Base-by-base conservation (phyloP, 1,284 basidiomycete species). In the Leccinum insolens region DNA sequence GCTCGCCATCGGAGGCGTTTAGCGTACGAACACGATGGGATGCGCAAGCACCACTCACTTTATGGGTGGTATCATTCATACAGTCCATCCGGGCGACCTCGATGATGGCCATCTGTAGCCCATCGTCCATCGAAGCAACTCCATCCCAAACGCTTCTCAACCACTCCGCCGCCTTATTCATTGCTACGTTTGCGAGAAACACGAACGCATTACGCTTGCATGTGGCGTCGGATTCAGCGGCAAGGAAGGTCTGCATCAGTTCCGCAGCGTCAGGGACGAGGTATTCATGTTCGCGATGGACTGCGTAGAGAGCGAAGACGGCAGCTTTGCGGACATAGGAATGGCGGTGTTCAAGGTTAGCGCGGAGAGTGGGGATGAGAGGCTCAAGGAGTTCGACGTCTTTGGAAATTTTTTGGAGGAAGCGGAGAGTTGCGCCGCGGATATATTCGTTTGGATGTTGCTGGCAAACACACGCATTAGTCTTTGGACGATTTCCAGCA, bases 401-500 rank as follows among this genome's bases (percentile, higher is more conserved):
- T 78, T 94, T 93, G 66, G 96, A 88, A 63, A 94, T 91, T 84
- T 99, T 99, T 82, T 98, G 95, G 11, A 99, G 87, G 84, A 98
- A 98, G 58, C 98, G 93, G 44, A 99, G 88, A 8, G 96, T 98
- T 46, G 95, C 95, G 64, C 98, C 98, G 52, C 98, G 94, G 74
- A 99, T 99, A 82, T 99, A 99, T 84, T 99, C 98, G 79, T 99
- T 99, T 7, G 98, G 96, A 78, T 99, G 98, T 94, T 99, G 97
- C 93, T 95, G 17, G 4, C 69, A 39, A 17, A 59, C 44, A 49
- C 2, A 44, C 2, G 12, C 71, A 52, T 57, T 57, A 67, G 49
- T 52, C 28, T 15, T 28, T 11, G 6, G 60, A 14, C 67, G 63
- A 61, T 39, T 34, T 44, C 28, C 44, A 59, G 44, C n/a, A 39